phyloP scores from a whole-genome alignment of 805 yeast genomes.

The Saturnispora zaruensis region DNA sequence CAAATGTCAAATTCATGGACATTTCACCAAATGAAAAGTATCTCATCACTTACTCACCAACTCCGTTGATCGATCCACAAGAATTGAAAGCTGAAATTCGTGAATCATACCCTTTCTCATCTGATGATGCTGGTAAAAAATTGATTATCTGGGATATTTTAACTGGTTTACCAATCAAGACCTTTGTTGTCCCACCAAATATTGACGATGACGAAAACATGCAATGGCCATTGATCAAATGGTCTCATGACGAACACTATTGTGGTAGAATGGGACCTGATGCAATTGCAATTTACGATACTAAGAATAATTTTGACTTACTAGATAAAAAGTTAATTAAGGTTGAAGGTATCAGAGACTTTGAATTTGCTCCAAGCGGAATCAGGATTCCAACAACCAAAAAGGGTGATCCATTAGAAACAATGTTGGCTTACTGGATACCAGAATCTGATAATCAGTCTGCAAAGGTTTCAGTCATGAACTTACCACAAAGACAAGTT shows the following conservation, averaged over 20 bases:
- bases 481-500: constrained; percentile 72
- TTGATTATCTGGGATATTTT: constrained; percentile 87
- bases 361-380: constrained; percentile 91
- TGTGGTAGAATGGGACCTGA: constrained; percentile 95
- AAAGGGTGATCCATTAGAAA: constrained; percentile 45
- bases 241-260: constrained; percentile 89
- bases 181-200: constrained; percentile 82
- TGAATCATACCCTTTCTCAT: constrained; percentile 70
- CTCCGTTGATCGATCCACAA: constrained; percentile 68
- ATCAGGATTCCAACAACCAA: constrained; percentile 52
- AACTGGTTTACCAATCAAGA: constrained; percentile 75
- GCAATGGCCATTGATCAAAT: constrained; percentile 94
- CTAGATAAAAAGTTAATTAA: constrained; percentile 80
- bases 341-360: constrained; percentile 78
- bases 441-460: constrained; percentile 88
- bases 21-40: constrained; percentile 89
- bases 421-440: constrained; percentile 87
- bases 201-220: constrained; percentile 53
- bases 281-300: constrained; percentile 83
- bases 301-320: constrained; percentile 60
- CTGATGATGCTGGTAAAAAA: constrained; percentile 86
- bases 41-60: constrained; percentile 82
- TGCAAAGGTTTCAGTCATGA: constrained; percentile 87
- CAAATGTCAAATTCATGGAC: constrained; percentile 80
- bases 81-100: constrained; percentile 49